These are phyloP conservation scores for Neurospora hispaniola DNA, from an alignment of 495 filamentous ascomycete species.

Conservation along the genomic window DNA sequence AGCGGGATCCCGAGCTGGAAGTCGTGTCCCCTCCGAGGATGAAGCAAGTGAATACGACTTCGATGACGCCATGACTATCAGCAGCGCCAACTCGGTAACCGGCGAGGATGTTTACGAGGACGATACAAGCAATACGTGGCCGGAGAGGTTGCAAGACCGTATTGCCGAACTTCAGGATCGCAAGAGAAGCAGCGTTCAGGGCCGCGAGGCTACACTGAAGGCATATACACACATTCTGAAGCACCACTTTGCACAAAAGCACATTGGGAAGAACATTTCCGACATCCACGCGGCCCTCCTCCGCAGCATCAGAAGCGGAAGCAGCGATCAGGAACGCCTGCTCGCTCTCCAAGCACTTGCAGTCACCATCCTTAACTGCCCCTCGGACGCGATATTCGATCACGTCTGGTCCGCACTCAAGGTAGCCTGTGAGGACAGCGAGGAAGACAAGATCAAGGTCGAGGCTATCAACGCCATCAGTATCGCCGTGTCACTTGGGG, in stretches of 20 bases:
- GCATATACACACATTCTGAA: slow-evolving; percentile 64
- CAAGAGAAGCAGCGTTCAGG: slow-evolving; percentile 73
- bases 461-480: slow-evolving; percentile 67
- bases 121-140: slow-evolving; percentile 47
- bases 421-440: slow-evolving; percentile 57
- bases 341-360: slow-evolving; percentile 66
- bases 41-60: slow-evolving; percentile 46
- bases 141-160: slow-evolving; percentile 55
- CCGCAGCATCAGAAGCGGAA: slow-evolving; percentile 60
- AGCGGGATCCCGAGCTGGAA: slow-evolving; percentile 45
- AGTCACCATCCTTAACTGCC: slow-evolving; percentile 62
- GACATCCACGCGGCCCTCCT: slow-evolving; percentile 65
- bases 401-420: slow-evolving; percentile 54
- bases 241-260: slow-evolving; percentile 58
- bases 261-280: slow-evolving; percentile 46
- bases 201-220: slow-evolving; percentile 61
- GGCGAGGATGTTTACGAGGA: slow-evolving; percentile 40
- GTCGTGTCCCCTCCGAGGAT: slow-evolving; percentile 65
- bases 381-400: slow-evolving; percentile 61
- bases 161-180: slow-evolving; percentile 76
- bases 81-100: slow-evolving; percentile 16
- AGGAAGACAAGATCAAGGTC: slow-evolving; percentile 53
- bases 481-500: slow-evolving; percentile 65
- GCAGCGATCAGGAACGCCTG: slow-evolving; percentile 61
- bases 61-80: slow-evolving; percentile 28